phyloP scores from a whole-genome alignment of 306 rosid species.

The Gastrolobium villosum region DNA sequence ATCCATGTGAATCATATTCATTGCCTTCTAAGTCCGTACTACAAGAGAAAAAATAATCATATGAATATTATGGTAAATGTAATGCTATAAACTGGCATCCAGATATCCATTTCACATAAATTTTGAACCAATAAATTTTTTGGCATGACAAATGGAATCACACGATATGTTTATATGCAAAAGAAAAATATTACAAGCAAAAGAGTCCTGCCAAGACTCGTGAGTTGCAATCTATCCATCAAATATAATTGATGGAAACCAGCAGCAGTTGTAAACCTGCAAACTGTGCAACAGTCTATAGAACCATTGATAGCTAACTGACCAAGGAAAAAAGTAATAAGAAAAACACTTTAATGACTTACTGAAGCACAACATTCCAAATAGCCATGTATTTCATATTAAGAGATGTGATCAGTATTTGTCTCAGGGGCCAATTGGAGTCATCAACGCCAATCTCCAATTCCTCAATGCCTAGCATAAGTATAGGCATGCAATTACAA shows the following conservation, averaged over 20 bases:
- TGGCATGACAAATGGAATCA: background rate
- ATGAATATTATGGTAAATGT: slow-evolving; percentile 25
- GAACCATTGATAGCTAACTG: slow-evolving; percentile 23
- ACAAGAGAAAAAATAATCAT: slow-evolving; percentile 36
- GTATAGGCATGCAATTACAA: slow-evolving; percentile 43
- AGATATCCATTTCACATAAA: slow-evolving; percentile 36
- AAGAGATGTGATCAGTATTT: slow-evolving; percentile 68
- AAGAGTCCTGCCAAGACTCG: slow-evolving; percentile 3
- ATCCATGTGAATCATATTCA: slow-evolving; percentile 53
- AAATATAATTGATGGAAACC: slow-evolving; percentile 15
- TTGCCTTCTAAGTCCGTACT: slow-evolving; percentile 58
- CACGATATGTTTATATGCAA: slow-evolving; percentile 4
- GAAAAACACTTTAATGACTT: slow-evolving; percentile 51
- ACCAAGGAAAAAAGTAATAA: slow-evolving; percentile 17
- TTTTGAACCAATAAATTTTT: slow-evolving; percentile 24
- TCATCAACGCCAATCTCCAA: slow-evolving; percentile 77
- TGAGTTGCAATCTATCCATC: slow-evolving; percentile 38
- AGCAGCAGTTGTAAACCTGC: slow-evolving; percentile 25
- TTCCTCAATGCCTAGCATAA: slow-evolving; percentile 75
- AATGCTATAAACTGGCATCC: slow-evolving; percentile 31
- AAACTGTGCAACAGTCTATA: slow-evolving; percentile 32
- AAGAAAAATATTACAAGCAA: slow-evolving; percentile 34
- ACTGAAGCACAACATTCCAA: slow-evolving; percentile 65
- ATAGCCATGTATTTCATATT: slow-evolving; percentile 68
- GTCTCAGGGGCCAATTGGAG: slow-evolving; percentile 73